Percentiles rank a stretch among this genome's conserved stretches.
Evolutionary conservation across 164 flowering plant genomes (phyloP).

Genomic region (Dillenia suffruticosa): DNA sequence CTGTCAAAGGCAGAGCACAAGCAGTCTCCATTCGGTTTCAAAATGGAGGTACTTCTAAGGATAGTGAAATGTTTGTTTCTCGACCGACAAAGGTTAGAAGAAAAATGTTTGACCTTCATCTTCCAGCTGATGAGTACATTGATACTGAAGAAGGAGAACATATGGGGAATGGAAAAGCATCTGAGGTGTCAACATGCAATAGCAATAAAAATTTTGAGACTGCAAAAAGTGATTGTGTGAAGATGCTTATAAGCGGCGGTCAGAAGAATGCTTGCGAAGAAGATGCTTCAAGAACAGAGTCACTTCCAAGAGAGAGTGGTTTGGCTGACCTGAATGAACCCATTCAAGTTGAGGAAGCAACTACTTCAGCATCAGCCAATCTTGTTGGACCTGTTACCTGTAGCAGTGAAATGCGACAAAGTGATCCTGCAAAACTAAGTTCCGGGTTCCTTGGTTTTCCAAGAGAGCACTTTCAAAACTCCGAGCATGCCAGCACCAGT

Average conservation of each 20-base stretch:
- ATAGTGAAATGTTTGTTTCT: slow-evolving; percentile 43
- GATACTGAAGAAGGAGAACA: slow-evolving; percentile 59
- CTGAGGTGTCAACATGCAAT: slow-evolving; percentile 12
- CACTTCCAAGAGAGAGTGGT: slow-evolving; percentile 15
- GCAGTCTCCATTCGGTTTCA: slow-evolving; percentile 26
- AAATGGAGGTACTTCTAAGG: slow-evolving; percentile 41
- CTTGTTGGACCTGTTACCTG: slow-evolving; percentile 19
- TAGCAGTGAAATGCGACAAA: slow-evolving; percentile 20
- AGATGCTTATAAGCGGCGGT: slow-evolving; percentile 24
- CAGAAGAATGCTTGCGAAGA: slow-evolving; percentile 17
- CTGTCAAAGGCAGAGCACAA: slow-evolving; percentile 35
- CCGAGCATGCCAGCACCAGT: slow-evolving; percentile 12
- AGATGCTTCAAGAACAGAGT: slow-evolving; percentile 28
- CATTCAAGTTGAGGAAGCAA: slow-evolving; percentile 44
- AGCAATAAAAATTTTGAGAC: slow-evolving; percentile 18
- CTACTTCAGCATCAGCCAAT: slow-evolving; percentile 30
- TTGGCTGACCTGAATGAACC: slow-evolving; percentile 87
- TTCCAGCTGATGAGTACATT: slow-evolving; percentile 80
- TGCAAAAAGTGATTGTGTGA: slow-evolving; percentile 23
- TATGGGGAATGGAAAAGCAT: slow-evolving; percentile 20
- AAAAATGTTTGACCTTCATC: slow-evolving; percentile 75
- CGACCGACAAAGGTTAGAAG: slow-evolving; percentile 56
- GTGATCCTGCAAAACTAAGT: slow-evolving; percentile 15
- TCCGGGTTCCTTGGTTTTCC: slow-evolving; percentile 9
- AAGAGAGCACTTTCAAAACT: slow-evolving; percentile 20